These are phyloP conservation scores for Polytrichum commune DNA, from an alignment of 225 moss, liverwort and hornwort genomes.

Conservation along the genomic window DNA sequence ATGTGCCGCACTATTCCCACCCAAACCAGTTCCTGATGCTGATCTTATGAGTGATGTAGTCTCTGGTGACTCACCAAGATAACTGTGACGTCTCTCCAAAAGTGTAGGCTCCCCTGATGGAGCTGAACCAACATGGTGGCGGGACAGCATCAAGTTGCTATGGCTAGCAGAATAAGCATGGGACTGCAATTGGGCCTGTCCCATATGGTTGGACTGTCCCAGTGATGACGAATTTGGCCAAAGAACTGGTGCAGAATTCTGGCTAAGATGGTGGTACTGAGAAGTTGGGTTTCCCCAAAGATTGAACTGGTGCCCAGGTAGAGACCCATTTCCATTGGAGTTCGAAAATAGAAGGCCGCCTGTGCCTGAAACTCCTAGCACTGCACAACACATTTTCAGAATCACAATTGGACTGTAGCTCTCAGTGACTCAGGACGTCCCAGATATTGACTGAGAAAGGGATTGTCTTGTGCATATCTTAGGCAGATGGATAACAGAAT, in stretches of 20 bases:
- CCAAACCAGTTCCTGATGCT: conserved; percentile 66
- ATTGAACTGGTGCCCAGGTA: conserved; percentile 75
- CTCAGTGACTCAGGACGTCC: too few relatives aligned
- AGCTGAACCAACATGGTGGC: conserved; percentile 89
- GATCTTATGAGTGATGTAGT: conserved; percentile 65
- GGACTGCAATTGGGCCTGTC: conserved; percentile 75
- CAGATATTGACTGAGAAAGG: too few relatives aligned
- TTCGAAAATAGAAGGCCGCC: conserved; percentile 48
- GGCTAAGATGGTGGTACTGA: conserved; percentile 72
- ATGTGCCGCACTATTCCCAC: conserved; percentile 67
- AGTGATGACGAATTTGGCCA: conserved; percentile 86
- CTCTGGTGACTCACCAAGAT: conserved; percentile 84
- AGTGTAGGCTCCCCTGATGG: conserved; percentile 86
- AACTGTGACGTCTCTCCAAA: conserved; percentile 75
- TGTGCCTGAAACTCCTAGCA: conserved; percentile 32
- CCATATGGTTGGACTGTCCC: conserved; percentile 68
- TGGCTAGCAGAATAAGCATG: conserved; percentile 75
- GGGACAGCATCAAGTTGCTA: conserved; percentile 66
- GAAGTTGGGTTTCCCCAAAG: conserved; percentile 84
- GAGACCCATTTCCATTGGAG: conserved; percentile 67
- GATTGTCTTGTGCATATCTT: too few relatives aligned
- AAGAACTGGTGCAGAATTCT: conserved; percentile 82
- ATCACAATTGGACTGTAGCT: background rate
- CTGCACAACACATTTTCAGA: conserved; percentile 7
- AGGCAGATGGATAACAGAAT: too few relatives aligned